Evolutionary conservation across 208 protist genomes (phyloP).

Genomic region (Tetramitus jugosus): DNA sequence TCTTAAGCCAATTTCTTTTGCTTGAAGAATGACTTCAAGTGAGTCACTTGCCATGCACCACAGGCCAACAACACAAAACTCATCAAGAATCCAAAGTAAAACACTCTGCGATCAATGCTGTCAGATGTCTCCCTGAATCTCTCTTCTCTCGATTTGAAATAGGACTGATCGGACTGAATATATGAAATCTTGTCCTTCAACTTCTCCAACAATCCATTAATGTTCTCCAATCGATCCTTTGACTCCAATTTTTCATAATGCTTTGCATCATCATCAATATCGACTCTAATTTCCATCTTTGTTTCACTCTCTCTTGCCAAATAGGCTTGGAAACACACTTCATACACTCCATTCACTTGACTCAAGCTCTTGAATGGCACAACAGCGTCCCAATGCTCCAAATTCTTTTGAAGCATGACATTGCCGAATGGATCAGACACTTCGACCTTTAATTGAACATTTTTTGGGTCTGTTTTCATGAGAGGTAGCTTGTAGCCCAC

Average conservation of each 20-base stretch:
- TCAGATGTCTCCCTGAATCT: slow-evolving; percentile 5
- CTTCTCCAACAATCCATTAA: background rate
- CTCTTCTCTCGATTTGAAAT: background rate
- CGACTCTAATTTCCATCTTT: background rate
- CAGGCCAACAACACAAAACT: background rate
- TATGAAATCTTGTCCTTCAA: background rate
- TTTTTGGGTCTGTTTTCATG: background rate
- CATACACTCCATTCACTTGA: background rate
- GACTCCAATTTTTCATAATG: background rate
- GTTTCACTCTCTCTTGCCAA: background rate
- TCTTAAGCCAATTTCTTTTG: background rate
- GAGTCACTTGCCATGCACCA: background rate
- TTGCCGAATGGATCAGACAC: background rate
- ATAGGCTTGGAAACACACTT: background rate
- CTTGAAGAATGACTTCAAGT: background rate
- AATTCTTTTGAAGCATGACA: background rate
- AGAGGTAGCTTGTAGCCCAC: background rate
- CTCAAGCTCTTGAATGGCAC: background rate
- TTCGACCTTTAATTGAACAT: background rate
- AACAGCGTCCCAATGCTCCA: background rate
- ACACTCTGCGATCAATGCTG: background rate
- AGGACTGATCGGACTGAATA: background rate
- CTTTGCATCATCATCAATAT: background rate
- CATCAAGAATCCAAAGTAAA: background rate
- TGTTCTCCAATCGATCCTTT: background rate